phyloP scores from a whole-genome alignment of 1,139 yeast species.

The Casaregolazyma lundiana region DNA sequence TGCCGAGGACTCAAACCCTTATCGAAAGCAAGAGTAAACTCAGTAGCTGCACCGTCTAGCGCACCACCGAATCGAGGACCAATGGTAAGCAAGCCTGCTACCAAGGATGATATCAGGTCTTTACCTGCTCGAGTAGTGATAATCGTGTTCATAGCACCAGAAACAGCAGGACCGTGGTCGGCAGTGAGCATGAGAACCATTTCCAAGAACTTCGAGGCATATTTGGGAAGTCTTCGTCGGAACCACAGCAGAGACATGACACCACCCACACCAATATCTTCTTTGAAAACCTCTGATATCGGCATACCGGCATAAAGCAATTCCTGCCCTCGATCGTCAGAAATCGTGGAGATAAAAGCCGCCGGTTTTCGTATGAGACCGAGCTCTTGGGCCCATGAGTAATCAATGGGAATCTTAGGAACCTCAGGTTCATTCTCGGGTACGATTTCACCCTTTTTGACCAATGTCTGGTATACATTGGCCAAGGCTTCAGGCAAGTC shows the following conservation, averaged over 20 bases:
- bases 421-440: constrained; percentile 42
- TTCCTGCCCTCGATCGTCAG: constrained; percentile 47
- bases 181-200: constrained; percentile 48
- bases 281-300: constrained; percentile 44
- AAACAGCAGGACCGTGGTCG: constrained; percentile 47
- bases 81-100: constrained; percentile 42
- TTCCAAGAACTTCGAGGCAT: constrained; percentile 43
- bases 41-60: constrained; percentile 44
- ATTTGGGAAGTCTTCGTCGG: constrained; percentile 41
- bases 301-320: constrained; percentile 45
- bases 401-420: constrained; percentile 46
- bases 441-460: constrained; percentile 36
- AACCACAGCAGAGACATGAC: constrained; percentile 46
- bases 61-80: constrained; percentile 48
- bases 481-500: constrained; percentile 41
- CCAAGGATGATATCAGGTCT: constrained; percentile 43
- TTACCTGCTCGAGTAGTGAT: constrained; percentile 47
- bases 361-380: constrained; percentile 47
- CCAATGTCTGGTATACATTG: constrained; percentile 36
- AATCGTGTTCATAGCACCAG: constrained; percentile 47
- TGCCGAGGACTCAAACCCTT: constrained; percentile 43
- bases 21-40: constrained; percentile 42
- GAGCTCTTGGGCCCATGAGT: constrained; percentile 46
- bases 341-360: constrained; percentile 44
- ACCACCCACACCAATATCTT: constrained; percentile 46